A percentile compares a stretch with the other conserved stretches of the same genome.
Evolutionary conservation across 306 rosid species (phyloP).

Genomic region (Rubus idaeus): DNA sequence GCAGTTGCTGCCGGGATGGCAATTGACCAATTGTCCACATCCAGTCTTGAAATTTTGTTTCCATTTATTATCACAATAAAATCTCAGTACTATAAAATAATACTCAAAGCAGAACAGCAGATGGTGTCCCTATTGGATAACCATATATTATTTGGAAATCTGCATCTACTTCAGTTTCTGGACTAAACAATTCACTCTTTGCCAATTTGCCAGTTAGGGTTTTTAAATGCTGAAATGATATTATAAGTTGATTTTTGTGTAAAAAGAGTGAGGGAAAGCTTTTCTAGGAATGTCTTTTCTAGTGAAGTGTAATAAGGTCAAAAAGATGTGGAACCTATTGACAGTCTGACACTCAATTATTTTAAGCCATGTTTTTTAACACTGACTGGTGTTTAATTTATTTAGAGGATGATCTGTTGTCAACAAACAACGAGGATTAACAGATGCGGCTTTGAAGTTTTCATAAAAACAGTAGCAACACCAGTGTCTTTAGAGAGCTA

Average conservation of each 20-base stretch:
- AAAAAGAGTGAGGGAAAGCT: conserved; percentile 6
- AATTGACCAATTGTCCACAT: background rate
- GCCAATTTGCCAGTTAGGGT: conserved; percentile 15
- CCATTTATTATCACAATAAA: background rate
- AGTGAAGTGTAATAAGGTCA: conserved; percentile 33
- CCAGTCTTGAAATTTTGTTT: conserved; percentile 14
- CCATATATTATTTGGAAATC: conserved; percentile 9
- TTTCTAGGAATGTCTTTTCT: conserved; percentile 41
- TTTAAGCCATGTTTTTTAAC: background rate
- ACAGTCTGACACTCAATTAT: conserved; percentile 31
- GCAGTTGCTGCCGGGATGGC: conserved; percentile 13
- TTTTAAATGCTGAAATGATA: background rate
- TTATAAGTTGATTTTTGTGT: background rate
- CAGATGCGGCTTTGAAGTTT: background rate
- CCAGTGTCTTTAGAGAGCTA: background rate
- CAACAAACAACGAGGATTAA: conserved; percentile 20
- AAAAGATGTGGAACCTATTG: conserved; percentile 31
- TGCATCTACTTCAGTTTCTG: conserved; percentile 8
- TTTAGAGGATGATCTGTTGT: conserved; percentile 37
- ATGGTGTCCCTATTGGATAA: background rate
- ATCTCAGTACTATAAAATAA: background rate
- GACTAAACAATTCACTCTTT: conserved; percentile 1
- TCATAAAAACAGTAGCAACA: background rate
- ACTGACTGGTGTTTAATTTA: conserved; percentile 4
- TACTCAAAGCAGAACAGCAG: background rate